These are phyloP conservation scores for Boletus bicolor DNA, from an alignment of 768 basidiomycete species.

Conservation along the genomic window DNA sequence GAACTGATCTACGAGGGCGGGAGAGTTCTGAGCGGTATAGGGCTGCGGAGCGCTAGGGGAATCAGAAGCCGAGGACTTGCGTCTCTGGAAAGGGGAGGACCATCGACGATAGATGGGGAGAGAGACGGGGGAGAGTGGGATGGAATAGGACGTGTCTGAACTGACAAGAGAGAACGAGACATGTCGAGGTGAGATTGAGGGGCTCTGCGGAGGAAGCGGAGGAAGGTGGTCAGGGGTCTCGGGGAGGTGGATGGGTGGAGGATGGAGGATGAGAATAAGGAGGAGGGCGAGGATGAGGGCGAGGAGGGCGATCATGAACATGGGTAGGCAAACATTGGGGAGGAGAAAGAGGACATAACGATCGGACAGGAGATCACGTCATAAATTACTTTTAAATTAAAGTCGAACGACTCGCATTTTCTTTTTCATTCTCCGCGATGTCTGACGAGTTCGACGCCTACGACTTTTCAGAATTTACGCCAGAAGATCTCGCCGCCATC, in stretches of 20 bases:
- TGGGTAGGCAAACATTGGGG: background rate
- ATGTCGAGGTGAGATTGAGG: slow-evolving; percentile 7
- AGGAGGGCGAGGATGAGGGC: background rate
- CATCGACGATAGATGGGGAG: background rate
- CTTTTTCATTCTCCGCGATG: slow-evolving; percentile 22
- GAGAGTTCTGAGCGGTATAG: background rate
- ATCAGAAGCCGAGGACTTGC: background rate
- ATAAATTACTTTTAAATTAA: background rate
- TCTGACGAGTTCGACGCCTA: slow-evolving; percentile 46
- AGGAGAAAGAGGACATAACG: background rate
- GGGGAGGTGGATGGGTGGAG: background rate
- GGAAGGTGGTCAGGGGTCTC: background rate
- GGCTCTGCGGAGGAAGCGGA: background rate
- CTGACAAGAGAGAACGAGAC: slow-evolving; percentile 13
- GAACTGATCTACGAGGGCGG: slow-evolving; percentile 4
- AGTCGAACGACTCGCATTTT: slow-evolving; percentile 17
- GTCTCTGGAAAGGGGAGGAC: slow-evolving; percentile 5
- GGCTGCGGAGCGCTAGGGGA: background rate
- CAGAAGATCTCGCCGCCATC: slow-evolving; percentile 49
- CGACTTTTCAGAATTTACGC: slow-evolving; percentile 54
- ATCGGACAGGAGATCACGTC: background rate
- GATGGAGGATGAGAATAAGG: background rate
- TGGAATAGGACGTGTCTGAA: background rate
- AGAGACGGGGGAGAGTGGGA: background rate
- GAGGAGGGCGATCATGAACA: slow-evolving; percentile 7